These are phyloP conservation scores for Xylariaceae sp. DNA, from an alignment of 2,329 filamentous ascomycete species.

Conservation along the genomic window DNA sequence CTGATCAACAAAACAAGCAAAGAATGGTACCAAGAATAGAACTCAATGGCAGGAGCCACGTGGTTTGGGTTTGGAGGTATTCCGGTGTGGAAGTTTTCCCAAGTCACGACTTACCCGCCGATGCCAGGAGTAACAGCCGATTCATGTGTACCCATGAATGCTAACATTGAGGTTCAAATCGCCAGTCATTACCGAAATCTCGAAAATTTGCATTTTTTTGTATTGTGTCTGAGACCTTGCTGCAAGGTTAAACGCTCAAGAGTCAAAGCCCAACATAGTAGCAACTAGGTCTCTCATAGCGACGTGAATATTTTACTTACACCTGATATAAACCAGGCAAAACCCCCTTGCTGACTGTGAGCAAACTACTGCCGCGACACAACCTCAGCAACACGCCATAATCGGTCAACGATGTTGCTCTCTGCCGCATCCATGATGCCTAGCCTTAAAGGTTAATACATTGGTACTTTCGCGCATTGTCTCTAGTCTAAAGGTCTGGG, in stretches of 20 bases:
- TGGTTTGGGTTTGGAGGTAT: neutral
- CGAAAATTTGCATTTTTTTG: too few species aligned
- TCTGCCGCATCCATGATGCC: neutral
- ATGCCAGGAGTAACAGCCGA: neutral
- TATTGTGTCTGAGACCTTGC: neutral
- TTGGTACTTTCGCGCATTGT: neutral
- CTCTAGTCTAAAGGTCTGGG: neutral
- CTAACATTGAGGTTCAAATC: neutral
- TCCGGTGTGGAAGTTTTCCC: neutral
- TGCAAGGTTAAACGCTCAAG: neutral
- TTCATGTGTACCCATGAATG: neutral
- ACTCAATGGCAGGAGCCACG: conserved; percentile 1
- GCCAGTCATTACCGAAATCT: neutral
- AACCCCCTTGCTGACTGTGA: neutral
- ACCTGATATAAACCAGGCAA: neutral
- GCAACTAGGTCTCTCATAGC: conserved; percentile 25
- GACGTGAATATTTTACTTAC: conserved; percentile 2
- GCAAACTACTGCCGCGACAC: too few species aligned
- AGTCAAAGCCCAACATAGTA: conserved; percentile 9
- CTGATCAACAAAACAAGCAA: neutral
- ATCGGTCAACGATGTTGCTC: too few species aligned
- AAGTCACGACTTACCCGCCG: neutral
- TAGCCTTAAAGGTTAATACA: neutral
- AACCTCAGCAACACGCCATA: too few species aligned
- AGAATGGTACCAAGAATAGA: conserved; percentile 4